Evolutionary conservation across 345 rosid genomes (phyloP).

Genomic region (Ricinus communis): DNA sequence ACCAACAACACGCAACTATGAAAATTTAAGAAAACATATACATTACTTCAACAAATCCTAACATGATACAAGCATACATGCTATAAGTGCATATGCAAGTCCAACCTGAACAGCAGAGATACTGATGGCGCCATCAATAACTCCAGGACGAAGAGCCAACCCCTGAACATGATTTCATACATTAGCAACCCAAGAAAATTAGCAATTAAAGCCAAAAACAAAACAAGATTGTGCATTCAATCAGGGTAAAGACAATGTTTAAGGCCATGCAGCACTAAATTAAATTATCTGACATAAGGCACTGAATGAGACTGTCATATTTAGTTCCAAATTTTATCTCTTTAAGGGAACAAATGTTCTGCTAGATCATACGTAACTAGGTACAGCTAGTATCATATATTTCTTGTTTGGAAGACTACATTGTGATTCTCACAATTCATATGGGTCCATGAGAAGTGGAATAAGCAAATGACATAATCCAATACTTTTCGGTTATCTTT

Average conservation of each 20-base stretch:
- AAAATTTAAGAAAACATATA: background rate
- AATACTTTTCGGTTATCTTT: background rate
- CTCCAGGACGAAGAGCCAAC: conserved; percentile 79
- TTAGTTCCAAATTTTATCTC: background rate
- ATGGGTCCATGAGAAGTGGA: background rate
- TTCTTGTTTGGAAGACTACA: background rate
- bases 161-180: conserved; percentile 49
- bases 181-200: conserved; percentile 1
- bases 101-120: conserved; percentile 91
- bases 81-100: background rate
- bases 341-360: background rate
- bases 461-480: background rate
- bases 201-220: background rate
- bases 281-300: background rate
- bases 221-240: background rate
- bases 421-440: background rate
- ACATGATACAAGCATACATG: background rate
- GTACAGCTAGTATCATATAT: background rate
- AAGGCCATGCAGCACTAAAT: background rate
- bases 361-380: background rate
- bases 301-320: background rate
- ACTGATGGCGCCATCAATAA: conserved; percentile 91
- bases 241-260: background rate
- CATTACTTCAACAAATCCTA: background rate
- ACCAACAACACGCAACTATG: background rate